phyloP scores from a whole-genome alignment of 2,329 filamentous ascomycete species.

The Cercospora sp. region DNA sequence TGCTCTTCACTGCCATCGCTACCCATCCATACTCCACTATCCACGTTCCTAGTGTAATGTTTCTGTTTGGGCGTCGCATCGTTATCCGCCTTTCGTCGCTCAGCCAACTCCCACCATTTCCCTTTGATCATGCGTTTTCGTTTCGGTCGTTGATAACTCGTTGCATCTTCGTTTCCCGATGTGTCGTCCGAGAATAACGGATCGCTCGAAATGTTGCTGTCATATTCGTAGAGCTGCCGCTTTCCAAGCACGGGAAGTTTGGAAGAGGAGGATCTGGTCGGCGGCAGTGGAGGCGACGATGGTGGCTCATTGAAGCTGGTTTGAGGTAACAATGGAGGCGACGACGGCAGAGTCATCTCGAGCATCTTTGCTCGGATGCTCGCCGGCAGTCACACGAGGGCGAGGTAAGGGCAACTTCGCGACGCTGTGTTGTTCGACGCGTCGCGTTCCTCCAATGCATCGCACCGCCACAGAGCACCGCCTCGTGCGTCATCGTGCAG shows the following conservation, averaged over 20 bases:
- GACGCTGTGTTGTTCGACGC: not conserved
- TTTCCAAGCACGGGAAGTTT: conserved; percentile 29
- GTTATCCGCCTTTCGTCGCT: conserved; percentile 20
- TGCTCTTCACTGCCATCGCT: conserved; percentile 53
- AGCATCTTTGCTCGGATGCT: conserved; percentile 28
- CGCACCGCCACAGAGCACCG: not conserved
- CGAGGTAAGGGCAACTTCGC: not conserved
- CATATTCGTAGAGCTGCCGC: conserved; percentile 36
- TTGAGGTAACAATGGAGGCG: conserved; percentile 33
- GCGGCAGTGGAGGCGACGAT: conserved; percentile 26
- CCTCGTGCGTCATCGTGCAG: not conserved
- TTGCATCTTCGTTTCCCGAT: conserved; percentile 56
- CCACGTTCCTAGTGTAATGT: conserved; percentile 56
- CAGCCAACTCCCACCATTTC: conserved; percentile 61
- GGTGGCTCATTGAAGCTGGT: conserved; percentile 22
- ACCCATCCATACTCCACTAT: conserved; percentile 70
- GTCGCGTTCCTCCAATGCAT: not conserved
- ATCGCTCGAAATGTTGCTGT: conserved; percentile 60
- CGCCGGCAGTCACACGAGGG: conserved; percentile 19
- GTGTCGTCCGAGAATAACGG: conserved; percentile 71
- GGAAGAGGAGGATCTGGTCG: conserved; percentile 19
- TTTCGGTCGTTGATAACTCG: conserved; percentile 61
- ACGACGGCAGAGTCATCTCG: conserved; percentile 38
- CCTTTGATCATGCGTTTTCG: conserved; percentile 65
- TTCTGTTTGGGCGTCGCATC: conserved; percentile 48